Evolutionary conservation across 2,329 filamentous ascomycete species (phyloP).

Genomic region (Sporothrix luriei): DNA sequence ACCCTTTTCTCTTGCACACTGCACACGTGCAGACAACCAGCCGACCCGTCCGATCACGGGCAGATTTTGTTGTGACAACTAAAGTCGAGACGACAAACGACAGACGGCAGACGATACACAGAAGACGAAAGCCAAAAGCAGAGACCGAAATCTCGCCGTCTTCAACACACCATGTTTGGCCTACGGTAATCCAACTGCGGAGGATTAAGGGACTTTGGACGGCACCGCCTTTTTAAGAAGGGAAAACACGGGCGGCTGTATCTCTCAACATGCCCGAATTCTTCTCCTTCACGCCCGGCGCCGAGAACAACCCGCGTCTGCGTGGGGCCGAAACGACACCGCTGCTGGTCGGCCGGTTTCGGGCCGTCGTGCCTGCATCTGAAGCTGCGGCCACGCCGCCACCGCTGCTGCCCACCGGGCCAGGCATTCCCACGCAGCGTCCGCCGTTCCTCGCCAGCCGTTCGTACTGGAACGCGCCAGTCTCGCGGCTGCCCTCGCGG

Average conservation of each 20-base stretch:
- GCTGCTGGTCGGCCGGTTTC: constrained; percentile 65
- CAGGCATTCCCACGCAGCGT: background rate
- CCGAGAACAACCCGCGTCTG: constrained; percentile 58
- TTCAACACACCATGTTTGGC: constrained; percentile 8
- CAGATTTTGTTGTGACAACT: background rate
- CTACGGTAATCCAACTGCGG: constrained; percentile 21
- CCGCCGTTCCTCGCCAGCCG: constrained; percentile 22
- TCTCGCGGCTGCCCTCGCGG: constrained; percentile 24
- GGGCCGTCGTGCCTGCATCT: constrained; percentile 51
- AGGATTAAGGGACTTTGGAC: constrained; percentile 8
- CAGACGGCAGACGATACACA: background rate
- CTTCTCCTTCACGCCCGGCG: constrained; percentile 68
- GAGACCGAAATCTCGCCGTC: background rate
- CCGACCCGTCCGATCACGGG: background rate
- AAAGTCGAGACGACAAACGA: background rate
- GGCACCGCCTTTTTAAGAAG: background rate
- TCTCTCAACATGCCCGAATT: constrained; percentile 59
- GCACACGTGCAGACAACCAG: constrained; percentile 17
- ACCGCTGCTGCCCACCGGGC: constrained; percentile 39
- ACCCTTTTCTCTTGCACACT: background rate
- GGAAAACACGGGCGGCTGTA: background rate
- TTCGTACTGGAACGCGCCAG: constrained; percentile 26
- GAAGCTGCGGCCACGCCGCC: background rate
- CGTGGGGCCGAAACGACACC: constrained; percentile 55
- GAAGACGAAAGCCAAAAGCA: background rate